Base-by-base conservation (phyloP, 306 rosid genomes). In the Vicia faba region DNA sequence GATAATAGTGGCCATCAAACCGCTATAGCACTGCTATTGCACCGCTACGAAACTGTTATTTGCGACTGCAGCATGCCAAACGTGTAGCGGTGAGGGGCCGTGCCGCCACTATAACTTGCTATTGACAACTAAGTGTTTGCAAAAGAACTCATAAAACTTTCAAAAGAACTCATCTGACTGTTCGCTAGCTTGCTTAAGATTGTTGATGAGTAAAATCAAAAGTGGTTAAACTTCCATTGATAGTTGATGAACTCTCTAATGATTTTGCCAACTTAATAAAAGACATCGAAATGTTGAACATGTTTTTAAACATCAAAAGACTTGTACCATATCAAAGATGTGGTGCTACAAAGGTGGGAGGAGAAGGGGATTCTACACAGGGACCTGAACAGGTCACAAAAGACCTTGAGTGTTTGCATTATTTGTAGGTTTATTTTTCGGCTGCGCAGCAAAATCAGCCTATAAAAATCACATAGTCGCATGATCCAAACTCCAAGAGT, bases 401-500 rank as follows among this genome's bases (percentile, higher is more conserved):
- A 31, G 33, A 29, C n/a, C n/a, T n/a, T n/a, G n/a, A n/a, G n/a
- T n/a, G n/a, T 4, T 5, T 0, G 33, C 33, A 29, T 20, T 20
- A 29, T 29, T 29, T 29, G 33, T 5, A 31, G 8, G 35, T 1
- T 1, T 31, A 20, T 31, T 31, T 6, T 31, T 4, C 6, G 7
- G 35, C 35, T 31, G 35, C 35, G 35, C 35, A 31, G 35, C 35
- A 31, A 31, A 31, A 31, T 31, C 35, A 31, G 35, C 35, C 35
- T 31, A 31, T 31, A 31, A 38, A 38, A 10, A 9, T 38, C 43
- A 39, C 51, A 45, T 14, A 45, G 78, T 87, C 18, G 56, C 9
- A 18, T 9, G 13, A 1, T 49, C 56, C 28, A 18, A 49, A 49
- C 6, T 18, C 8, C 0, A 43, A 1, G 20, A 45, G 51, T 45